Percentiles rank a stretch among this genome's conserved stretches.
phyloP scores from a whole-genome alignment of 805 yeast species.

The Starmerella sirachaensis region DNA sequence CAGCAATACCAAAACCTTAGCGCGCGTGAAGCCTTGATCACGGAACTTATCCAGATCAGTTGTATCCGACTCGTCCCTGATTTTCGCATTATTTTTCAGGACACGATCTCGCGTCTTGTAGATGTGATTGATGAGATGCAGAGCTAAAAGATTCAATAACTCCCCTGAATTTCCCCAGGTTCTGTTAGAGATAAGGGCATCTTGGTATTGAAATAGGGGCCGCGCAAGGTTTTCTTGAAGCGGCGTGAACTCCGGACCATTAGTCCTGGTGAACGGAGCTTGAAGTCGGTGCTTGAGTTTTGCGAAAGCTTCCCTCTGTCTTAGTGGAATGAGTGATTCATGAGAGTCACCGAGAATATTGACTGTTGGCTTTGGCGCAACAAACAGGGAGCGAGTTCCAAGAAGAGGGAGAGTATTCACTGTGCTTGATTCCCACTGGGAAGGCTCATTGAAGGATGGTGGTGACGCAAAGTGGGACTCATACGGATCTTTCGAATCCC shows the following conservation, averaged over 20 bases:
- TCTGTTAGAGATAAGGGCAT: slow-evolving; percentile 49
- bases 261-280: slow-evolving; percentile 27
- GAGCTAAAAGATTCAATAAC: slow-evolving; percentile 49
- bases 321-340: neutral
- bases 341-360: neutral
- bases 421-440: slow-evolving; percentile 22
- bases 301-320: slow-evolving; percentile 2
- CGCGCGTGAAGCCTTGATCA: slow-evolving; percentile 94
- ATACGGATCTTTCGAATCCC: slow-evolving; percentile 51
- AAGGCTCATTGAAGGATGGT: slow-evolving; percentile 26
- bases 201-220: slow-evolving; percentile 62
- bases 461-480: slow-evolving; percentile 58
- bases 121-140: slow-evolving; percentile 74
- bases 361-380: slow-evolving; percentile 6
- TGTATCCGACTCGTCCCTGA: slow-evolving; percentile 20
- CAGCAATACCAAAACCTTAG: slow-evolving; percentile 67
- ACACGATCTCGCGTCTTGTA: slow-evolving; percentile 79
- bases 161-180: slow-evolving; percentile 38
- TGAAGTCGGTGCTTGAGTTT: slow-evolving; percentile 36
- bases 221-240: slow-evolving; percentile 45
- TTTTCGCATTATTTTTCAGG: slow-evolving; percentile 57
- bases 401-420: slow-evolving; percentile 16
- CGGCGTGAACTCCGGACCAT: slow-evolving; percentile 28
- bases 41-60: slow-evolving; percentile 40
- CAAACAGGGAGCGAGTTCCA: slow-evolving; percentile 21